Evolutionary conservation across 345 rosid genomes (phyloP), one percentile per base, ranked within the genome.

Genomic region (Sonneratia caseolaris): DNA sequence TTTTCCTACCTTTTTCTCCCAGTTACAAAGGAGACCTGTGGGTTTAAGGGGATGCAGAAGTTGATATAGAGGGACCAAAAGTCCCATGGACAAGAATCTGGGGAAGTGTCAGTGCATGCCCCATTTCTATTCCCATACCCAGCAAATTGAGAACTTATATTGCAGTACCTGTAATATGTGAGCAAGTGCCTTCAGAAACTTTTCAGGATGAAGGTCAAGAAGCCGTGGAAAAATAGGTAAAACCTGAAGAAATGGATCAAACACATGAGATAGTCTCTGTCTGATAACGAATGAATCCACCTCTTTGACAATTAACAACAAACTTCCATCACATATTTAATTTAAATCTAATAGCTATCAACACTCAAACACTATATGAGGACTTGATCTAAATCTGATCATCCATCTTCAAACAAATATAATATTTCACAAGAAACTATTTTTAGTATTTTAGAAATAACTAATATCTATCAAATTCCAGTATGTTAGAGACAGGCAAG

Each of bases 141-240:
- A 42, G 45, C 45, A 1, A 42, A 9, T 4, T 42, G 45, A 42
- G 45, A 42, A 42, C 2, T 42, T 42, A 42, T 42, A 42, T 42
- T 42, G 45, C 45, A 35, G 56, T 82, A 92, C 99, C 99, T 95
- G 99, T 71, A 95, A 82, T 77, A 95, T 89, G 78, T 89, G 91
- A 71, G 97, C 99, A 76, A 95, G 91, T 11, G 97, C 99, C 83
- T 84, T 86, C 79, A 89, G 97, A 84, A 95, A 95, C 85, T 92
- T 95, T 35, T 95, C 97, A 48, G 85, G 77, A 18, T 96, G 97
- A 73, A 95, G 97, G 80, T 87, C 86, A 64, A 90, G 91, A 75
- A 95, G 92, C 64, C 86, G 91, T 64, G 99, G 97, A 64, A 95
- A 95, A 71, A 95, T 89, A 69, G 97, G 98, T 78, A 93, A 82